A percentile compares a stretch with the other conserved stretches of the same genome.
Conservation (phyloP, 305 asterid species). For the Solanum hybrid region DNA sequence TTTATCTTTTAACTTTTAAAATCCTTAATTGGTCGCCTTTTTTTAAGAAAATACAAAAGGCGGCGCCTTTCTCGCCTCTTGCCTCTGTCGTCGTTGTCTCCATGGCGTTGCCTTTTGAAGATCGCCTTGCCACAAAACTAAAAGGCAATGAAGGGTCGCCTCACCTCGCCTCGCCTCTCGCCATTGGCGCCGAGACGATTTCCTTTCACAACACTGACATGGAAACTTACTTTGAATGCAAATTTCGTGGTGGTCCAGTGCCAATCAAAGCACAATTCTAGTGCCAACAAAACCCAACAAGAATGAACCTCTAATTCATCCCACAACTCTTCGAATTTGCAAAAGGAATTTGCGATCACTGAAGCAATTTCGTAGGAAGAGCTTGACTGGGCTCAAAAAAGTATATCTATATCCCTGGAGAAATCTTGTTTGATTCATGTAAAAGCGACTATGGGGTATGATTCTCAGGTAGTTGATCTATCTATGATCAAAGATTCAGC, state of each 20-base stretch:
- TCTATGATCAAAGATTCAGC: background rate
- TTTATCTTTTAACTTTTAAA: background rate
- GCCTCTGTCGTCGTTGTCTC: background rate
- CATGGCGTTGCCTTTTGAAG: background rate
- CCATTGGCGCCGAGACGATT: background rate
- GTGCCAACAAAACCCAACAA: background rate
- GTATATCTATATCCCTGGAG: background rate
- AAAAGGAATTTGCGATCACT: background rate
- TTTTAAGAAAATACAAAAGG: background rate
- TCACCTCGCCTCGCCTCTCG: background rate
- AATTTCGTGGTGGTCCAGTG: background rate
- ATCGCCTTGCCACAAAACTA: background rate
- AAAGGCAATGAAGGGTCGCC: background rate
- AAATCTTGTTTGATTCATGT: background rate
- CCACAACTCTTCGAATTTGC: background rate
- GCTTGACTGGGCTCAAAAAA: background rate
- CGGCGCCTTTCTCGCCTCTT: background rate
- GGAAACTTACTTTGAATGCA: background rate
- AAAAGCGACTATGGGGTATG: background rate
- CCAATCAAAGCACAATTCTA: background rate
- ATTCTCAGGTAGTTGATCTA: background rate
- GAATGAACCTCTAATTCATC: background rate
- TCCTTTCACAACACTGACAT: background rate
- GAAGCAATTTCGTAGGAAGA: background rate
- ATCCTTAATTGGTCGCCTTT: background rate